Evolutionary conservation across 768 basidiomycete genomes (phyloP).

Genomic region (Russula sp.): DNA sequence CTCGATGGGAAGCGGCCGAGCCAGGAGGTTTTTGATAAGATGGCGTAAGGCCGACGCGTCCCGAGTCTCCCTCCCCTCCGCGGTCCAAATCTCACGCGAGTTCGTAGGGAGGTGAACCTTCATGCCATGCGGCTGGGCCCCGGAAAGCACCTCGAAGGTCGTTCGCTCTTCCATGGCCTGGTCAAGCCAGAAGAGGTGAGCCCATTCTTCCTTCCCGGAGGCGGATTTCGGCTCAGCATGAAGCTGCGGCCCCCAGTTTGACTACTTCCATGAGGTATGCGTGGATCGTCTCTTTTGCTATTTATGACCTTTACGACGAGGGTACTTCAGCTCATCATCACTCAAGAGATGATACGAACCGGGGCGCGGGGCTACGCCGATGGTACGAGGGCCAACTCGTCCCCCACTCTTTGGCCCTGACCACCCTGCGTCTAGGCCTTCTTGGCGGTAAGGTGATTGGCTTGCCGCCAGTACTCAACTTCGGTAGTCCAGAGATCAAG

Average conservation of each 20-base stretch:
- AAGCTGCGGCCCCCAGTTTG: slow-evolving; percentile 40
- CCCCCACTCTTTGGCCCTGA: slow-evolving; percentile 34
- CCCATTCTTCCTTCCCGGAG: neutral
- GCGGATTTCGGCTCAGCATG: neutral
- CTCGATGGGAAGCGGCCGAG: slow-evolving; percentile 84
- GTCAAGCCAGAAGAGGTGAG: slow-evolving; percentile 66
- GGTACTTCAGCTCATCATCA: slow-evolving; percentile 28
- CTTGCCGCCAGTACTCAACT: slow-evolving; percentile 81
- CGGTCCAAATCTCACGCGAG: slow-evolving; percentile 23
- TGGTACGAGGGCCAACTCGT: slow-evolving; percentile 27
- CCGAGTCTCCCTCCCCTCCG: too few relatives aligned
- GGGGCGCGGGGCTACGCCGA: slow-evolving; percentile 80
- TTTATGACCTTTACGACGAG: neutral
- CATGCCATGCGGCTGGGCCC: slow-evolving; percentile 96
- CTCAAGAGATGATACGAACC: slow-evolving; percentile 38
- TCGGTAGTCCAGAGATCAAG: slow-evolving; percentile 59
- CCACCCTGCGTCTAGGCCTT: slow-evolving; percentile 33
- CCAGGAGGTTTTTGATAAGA: slow-evolving; percentile 69
- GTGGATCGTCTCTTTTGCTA: slow-evolving; percentile 1
- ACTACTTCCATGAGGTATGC: slow-evolving; percentile 81
- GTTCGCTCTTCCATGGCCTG: slow-evolving; percentile 64
- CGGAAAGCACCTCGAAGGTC: slow-evolving; percentile 78
- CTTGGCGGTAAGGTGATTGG: slow-evolving; percentile 77
- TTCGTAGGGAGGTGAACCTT: slow-evolving; percentile 54
- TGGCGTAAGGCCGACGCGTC: slow-evolving; percentile 50